A percentile compares a stretch with the other conserved stretches of the same genome.
Evolutionary conservation across 495 filamentous ascomycete species (phyloP).

Genomic region (Neurospora sp.): DNA sequence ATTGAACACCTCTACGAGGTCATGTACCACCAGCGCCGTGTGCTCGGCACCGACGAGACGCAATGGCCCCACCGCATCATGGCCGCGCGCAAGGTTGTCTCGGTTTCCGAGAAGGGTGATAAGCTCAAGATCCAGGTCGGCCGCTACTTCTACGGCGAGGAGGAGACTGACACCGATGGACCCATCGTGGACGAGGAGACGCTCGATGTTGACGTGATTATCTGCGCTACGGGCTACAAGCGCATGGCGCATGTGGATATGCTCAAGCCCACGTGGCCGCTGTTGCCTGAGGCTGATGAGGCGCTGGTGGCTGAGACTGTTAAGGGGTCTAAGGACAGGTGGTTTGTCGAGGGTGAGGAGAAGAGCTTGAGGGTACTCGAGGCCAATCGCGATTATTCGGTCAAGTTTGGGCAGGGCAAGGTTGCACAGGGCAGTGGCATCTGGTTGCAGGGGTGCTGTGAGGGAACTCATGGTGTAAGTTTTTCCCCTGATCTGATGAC

Average conservation of each 20-base stretch:
- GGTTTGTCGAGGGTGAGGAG: constrained; percentile 16
- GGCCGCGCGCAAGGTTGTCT: constrained; percentile 49
- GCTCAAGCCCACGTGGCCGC: constrained; percentile 48
- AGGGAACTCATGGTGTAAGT: constrained; percentile 82
- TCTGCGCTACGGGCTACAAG: constrained; percentile 82
- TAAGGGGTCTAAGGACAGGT: constrained; percentile 13
- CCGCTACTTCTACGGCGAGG: constrained; percentile 30
- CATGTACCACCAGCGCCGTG: constrained; percentile 74
- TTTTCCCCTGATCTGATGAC: background rate
- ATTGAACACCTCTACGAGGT: constrained; percentile 78
- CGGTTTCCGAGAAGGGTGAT: constrained; percentile 39
- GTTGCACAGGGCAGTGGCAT: constrained; percentile 63
- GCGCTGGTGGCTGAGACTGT: background rate
- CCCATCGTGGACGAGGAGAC: constrained; percentile 34
- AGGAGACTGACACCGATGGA: constrained; percentile 14
- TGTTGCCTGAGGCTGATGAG: constrained; percentile 44
- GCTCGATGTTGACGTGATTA: constrained; percentile 66
- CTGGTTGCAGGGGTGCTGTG: constrained; percentile 93
- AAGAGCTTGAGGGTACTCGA: constrained; percentile 16
- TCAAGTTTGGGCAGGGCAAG: constrained; percentile 53
- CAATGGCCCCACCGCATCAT: constrained; percentile 77
- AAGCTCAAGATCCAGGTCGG: constrained; percentile 29
- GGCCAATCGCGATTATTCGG: constrained; percentile 57
- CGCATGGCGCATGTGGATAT: constrained; percentile 72
- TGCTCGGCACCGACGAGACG: constrained; percentile 50